A percentile compares a stretch with the other conserved stretches of the same genome.
Conservation (phyloP, 2,329 filamentous ascomycete species). For the Ophiostoma australiae region DNA sequence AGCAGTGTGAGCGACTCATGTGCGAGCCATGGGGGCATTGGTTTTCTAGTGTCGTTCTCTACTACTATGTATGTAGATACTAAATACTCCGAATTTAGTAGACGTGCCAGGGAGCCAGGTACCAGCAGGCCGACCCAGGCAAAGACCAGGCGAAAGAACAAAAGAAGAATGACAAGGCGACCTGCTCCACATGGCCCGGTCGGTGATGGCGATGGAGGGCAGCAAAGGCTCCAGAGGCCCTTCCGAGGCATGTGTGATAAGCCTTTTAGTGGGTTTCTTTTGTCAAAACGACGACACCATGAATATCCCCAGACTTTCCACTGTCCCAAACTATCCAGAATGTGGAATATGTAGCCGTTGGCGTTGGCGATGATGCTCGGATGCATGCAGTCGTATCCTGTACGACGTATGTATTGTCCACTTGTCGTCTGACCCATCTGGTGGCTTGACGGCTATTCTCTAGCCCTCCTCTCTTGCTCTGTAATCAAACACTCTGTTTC, state of each 20-base stretch:
- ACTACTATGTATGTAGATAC: too few species aligned
- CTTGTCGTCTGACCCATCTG: slow-evolving; percentile 1
- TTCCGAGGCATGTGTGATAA: background rate
- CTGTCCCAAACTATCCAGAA: background rate
- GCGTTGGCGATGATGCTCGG: background rate
- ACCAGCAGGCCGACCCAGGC: background rate
- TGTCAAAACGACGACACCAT: slow-evolving; percentile 7
- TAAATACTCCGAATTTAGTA: too few species aligned
- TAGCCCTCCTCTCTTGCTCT: too few species aligned
- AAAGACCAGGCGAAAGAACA: background rate
- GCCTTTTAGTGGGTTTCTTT: background rate
- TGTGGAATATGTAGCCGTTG: background rate
- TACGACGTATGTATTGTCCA: background rate
- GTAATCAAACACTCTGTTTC: too few species aligned
- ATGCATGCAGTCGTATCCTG: slow-evolving; percentile 6
- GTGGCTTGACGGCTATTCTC: background rate
- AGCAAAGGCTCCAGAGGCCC: background rate
- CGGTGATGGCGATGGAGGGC: background rate
- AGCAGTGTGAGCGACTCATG: background rate
- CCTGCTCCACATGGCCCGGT: background rate
- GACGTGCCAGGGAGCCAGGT: too few species aligned
- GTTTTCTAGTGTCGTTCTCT: background rate
- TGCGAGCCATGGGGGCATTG: background rate
- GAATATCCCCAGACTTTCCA: slow-evolving; percentile 3
- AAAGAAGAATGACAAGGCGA: slow-evolving; percentile 15